Evolutionary conservation across 208 protist genomes (phyloP).

Genomic region (Leishmania mexicana): DNA sequence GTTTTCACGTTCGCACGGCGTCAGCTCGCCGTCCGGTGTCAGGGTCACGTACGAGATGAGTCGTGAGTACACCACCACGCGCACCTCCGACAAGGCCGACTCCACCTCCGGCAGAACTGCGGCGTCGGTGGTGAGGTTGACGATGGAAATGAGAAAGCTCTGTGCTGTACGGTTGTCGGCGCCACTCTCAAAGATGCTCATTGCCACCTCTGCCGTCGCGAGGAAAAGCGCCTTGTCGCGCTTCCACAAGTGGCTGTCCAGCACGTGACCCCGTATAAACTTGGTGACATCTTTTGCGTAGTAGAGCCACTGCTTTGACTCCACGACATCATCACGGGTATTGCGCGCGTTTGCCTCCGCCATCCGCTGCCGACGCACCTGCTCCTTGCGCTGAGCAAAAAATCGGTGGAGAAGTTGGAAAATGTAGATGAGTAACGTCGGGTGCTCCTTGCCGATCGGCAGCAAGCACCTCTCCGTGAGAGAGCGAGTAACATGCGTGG

Average conservation of each 20-base stretch:
- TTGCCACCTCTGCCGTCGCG: slow-evolving; percentile 36
- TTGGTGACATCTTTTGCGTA: slow-evolving; percentile 65
- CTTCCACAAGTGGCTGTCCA: slow-evolving; percentile 50
- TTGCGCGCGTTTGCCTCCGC: neutral
- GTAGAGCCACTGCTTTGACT: slow-evolving; percentile 65
- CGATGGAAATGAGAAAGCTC: slow-evolving; percentile 41
- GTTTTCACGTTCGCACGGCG: slow-evolving; percentile 35
- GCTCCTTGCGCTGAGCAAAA: slow-evolving; percentile 35
- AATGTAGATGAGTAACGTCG: slow-evolving; percentile 38
- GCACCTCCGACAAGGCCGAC: slow-evolving; percentile 35
- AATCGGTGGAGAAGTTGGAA: slow-evolving; percentile 42
- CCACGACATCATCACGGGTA: slow-evolving; percentile 52
- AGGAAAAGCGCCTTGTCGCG: slow-evolving; percentile 31
- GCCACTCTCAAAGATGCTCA: slow-evolving; percentile 49
- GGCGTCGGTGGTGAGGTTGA: slow-evolving; percentile 32
- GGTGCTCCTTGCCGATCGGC: slow-evolving; percentile 45
- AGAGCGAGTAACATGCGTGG: slow-evolving; percentile 43
- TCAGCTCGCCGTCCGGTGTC: slow-evolving; percentile 29
- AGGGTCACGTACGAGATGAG: slow-evolving; percentile 46
- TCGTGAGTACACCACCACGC: slow-evolving; percentile 36
- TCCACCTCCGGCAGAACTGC: slow-evolving; percentile 17
- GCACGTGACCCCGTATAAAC: slow-evolving; percentile 52
- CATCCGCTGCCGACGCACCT: slow-evolving; percentile 11
- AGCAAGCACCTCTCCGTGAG: slow-evolving; percentile 65
- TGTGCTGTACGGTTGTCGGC: slow-evolving; percentile 37